Evolutionary conservation across 2,329 filamentous ascomycete genomes (phyloP).

Genomic region (Phyllosticta paracitricarpa): DNA sequence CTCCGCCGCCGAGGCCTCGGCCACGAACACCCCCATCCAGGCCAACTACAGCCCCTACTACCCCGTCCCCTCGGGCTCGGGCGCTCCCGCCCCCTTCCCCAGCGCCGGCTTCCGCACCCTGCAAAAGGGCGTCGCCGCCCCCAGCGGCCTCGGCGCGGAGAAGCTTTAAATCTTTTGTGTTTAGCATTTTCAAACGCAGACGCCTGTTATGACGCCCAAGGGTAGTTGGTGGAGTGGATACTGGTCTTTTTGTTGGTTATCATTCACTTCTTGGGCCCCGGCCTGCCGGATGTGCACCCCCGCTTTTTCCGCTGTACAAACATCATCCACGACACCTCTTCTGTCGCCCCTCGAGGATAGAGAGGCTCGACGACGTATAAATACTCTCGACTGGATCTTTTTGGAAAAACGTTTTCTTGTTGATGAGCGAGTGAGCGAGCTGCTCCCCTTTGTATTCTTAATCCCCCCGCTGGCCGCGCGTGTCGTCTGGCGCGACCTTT

Average conservation of each 20-base stretch:
- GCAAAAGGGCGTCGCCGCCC: conserved; percentile 5
- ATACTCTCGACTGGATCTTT: neutral
- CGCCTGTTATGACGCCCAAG: neutral
- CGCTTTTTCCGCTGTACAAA: neutral
- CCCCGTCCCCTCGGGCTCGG: conserved; percentile 4
- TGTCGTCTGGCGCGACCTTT: neutral
- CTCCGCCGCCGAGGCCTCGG: conserved; percentile 2
- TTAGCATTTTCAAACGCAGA: neutral
- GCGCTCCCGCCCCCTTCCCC: neutral
- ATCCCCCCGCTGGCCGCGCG: neutral
- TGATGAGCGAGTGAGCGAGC: neutral
- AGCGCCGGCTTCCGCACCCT: conserved; percentile 7
- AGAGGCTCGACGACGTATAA: no score
- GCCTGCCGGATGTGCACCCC: neutral
- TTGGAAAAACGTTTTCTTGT: neutral
- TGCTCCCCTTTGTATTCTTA: neutral
- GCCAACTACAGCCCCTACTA: conserved; percentile 7
- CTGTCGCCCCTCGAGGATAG: no score
- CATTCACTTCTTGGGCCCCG: neutral
- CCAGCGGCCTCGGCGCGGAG: conserved; percentile 7
- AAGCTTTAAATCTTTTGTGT: conserved; percentile 1
- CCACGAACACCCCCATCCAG: conserved; percentile 7
- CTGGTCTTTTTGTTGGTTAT: neutral
- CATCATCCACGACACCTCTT: neutral
- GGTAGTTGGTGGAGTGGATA: neutral